Base-by-base conservation (phyloP, 345 rosid species). In the Passiflora organensis region DNA sequence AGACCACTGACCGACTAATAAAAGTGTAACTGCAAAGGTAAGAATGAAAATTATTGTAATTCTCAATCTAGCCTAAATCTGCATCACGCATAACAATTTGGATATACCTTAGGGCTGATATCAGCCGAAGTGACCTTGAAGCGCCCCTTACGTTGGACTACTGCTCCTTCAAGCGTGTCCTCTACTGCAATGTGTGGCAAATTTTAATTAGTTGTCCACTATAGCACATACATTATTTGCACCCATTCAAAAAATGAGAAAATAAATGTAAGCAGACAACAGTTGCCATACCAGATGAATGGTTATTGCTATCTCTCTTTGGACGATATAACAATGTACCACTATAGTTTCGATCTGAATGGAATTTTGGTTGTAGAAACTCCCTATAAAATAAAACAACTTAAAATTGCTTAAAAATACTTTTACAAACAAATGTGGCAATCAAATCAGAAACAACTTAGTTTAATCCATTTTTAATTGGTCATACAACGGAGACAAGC, bases 71-170 rank as follows among this genome's bases (percentile, higher is more conserved):
- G 45, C 19, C 19, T 37, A 58, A 62, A 32, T 59, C 56, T 41
- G 17, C 32, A 28, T 19, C 5, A 51, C 3, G 51, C 13, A 45
- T n/a, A 20, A 24, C 14, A 19, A 55, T 49, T 34, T 42, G 60
- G n/a, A 50, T 37, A 55, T 80, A 93, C 96, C 99, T 89, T 93
- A 47, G 94, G 91, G 67, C 86, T 82, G 58, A 76, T 81, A 54
- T 89, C 96, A 51, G 80, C 84, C 32, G 86, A 81, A 46, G 89
- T 93, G 56, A 86, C 83, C 75, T 93, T 80, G 78, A 93, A 93
- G 42, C 99, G 91, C 63, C 96, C 99, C 78, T 72, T 89, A 58
- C 80, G 76, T 70, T 80, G 90, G 68, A 89, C 81, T 55, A 89
- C 70, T 23, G 89, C 84, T 52, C 87, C 91, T 62, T 88, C 93